Evolutionary conservation across 768 basidiomycete genomes (phyloP), one percentile per base, ranked within the genome.

Genomic region (Trametes villosa): DNA sequence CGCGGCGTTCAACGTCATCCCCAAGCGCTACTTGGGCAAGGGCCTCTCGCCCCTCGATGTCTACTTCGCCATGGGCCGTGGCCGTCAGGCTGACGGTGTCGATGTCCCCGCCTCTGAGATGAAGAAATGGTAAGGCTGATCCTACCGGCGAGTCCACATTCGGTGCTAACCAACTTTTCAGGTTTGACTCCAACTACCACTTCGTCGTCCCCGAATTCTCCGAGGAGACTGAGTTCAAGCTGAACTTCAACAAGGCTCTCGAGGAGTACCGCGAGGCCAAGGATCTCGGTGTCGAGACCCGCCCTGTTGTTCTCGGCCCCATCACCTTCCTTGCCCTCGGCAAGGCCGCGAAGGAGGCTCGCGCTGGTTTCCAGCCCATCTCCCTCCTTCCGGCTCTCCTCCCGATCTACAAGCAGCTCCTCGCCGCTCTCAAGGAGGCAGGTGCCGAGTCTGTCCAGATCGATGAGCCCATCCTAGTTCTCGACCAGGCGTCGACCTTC

Each of bases 121-220:
- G 97, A 98, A 97, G 86, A 98, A 98, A 79, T 99, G 97, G 96
- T 93, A 72, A 69, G 87, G 80, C 30, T 36, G 40, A 44, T 33
- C 26, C 20, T 57, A 29, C 6, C 5, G 47, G 26, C 26, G 1
- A 30, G 9, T 18, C 5, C 11, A 9, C 2, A 2, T 38, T 18
- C 29, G 4, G 34, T 57, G 34, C 33, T 56, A 3, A 53, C 17
- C 15, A 34, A 33, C n/a, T 50, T 29, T 62, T 50, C 40, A 96
- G 94, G 94, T 96, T 95, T 75, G 94, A 97, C 79, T 95, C 94
- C 51, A 98, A 97, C 86, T 98, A 97, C 82, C 96, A 98, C 82
- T 96, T 88, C 72, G 95, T 98, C 76, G 97, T 98, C 60, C 96
- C 96, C 57, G 97, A 97, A 79, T 86, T 97, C 77, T 92, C 92